Evolutionary conservation across 345 rosid species (phyloP).

Genomic region (Lepidium sativum): DNA sequence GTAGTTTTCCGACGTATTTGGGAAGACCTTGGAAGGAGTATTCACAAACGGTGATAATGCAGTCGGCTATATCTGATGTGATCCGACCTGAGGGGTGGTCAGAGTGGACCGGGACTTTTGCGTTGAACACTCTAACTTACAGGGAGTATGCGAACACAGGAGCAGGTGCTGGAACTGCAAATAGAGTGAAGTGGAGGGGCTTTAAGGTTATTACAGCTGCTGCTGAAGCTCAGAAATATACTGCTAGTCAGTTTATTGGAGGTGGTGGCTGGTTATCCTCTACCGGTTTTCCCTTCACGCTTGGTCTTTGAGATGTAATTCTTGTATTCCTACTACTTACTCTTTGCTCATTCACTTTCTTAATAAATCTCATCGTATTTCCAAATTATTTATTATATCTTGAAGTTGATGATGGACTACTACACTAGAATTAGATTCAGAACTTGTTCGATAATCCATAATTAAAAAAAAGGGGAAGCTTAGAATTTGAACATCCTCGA

Average conservation of each 20-base stretch:
- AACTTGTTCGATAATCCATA: no score
- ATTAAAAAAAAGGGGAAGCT: no score
- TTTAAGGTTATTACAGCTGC: constrained; percentile 45
- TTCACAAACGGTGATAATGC: constrained; percentile 85
- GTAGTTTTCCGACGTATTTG: constrained; percentile 64
- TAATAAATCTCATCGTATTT: neutral
- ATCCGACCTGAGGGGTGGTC: constrained; percentile 69
- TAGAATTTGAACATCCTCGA: no score
- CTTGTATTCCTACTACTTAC: neutral
- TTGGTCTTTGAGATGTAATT: constrained; percentile 32
- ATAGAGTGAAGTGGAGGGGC: constrained; percentile 70
- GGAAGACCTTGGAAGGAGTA: constrained; percentile 94
- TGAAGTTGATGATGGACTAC: no score
- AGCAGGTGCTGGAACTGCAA: constrained; percentile 60
- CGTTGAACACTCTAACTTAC: constrained; percentile 53
- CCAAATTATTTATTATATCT: no score
- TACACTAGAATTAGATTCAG: no score
- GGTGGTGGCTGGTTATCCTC: constrained; percentile 61
- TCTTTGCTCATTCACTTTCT: neutral
- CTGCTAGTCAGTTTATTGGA: constrained; percentile 48
- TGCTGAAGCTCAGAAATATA: constrained; percentile 49
- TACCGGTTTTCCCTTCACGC: constrained; percentile 73
- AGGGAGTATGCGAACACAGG: constrained; percentile 70
- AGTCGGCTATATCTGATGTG: constrained; percentile 49
- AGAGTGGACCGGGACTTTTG: constrained; percentile 67